Evolutionary conservation across 192 early-diverging fungal genomes (phyloP).

Genomic region (Umbelopsis sp.): DNA sequence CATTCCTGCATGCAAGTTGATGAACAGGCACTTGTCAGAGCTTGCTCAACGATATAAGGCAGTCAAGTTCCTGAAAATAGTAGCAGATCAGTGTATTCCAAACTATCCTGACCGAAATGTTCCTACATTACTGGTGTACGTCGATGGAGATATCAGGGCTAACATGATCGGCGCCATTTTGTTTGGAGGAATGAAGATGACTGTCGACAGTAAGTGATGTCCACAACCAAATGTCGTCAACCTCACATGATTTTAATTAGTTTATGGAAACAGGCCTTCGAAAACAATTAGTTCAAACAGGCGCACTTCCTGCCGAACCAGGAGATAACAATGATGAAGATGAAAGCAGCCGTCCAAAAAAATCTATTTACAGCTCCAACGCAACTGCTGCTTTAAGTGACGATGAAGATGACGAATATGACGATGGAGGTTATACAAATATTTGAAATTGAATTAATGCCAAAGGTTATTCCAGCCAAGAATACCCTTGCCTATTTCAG

Average conservation of each 20-base stretch:
- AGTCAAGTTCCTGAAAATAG: conserved; percentile 94
- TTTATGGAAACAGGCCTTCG: conserved; percentile 2
- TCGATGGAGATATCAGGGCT: conserved; percentile 78
- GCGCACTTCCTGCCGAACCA: conserved; percentile 36
- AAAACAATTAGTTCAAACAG: conserved; percentile 42
- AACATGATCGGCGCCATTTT: conserved; percentile 81
- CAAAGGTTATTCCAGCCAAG: background rate
- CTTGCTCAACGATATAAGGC: conserved; percentile 77
- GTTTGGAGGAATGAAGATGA: conserved; percentile 84
- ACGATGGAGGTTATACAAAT: conserved; percentile 38
- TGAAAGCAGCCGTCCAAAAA: conserved; percentile 36
- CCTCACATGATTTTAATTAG: background rate
- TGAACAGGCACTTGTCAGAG: conserved; percentile 73
- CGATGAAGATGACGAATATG: conserved; percentile 54
- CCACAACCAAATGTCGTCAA: background rate
- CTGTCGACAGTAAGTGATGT: conserved; percentile 53
- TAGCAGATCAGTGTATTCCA: conserved; percentile 91
- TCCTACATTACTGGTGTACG: conserved; percentile 92
- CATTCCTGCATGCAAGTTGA: conserved; percentile 83
- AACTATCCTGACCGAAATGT: conserved; percentile 92
- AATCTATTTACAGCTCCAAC: conserved; percentile 49
- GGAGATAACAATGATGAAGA: background rate
- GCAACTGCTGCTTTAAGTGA: conserved; percentile 58
- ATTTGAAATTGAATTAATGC: background rate
- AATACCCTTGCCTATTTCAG: too few species aligned